Conservation (phyloP, 139 green algal species). For the Gonium pectorale region DNA sequence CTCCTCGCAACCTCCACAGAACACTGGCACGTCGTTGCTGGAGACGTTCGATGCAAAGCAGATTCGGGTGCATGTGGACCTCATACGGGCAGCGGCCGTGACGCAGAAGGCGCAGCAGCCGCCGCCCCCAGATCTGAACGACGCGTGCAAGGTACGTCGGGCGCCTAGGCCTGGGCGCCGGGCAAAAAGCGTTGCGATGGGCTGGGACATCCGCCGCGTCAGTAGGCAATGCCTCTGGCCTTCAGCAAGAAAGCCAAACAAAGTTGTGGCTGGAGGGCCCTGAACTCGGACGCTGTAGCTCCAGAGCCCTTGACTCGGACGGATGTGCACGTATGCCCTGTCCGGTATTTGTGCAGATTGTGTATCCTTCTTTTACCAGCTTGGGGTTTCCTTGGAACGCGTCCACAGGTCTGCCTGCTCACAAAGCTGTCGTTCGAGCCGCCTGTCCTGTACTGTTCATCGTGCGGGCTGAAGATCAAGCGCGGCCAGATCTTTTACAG, state of each 20-base stretch:
- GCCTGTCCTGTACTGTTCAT: conserved; percentile 92
- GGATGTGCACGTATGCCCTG: no score
- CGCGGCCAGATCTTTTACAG: conserved; percentile 84
- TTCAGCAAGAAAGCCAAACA: no score
- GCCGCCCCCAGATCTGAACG: conserved; percentile 60
- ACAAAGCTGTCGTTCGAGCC: conserved; percentile 95
- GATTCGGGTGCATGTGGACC: conserved; percentile 84
- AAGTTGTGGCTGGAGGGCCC: no score
- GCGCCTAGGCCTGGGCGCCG: no score
- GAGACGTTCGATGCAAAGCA: conserved; percentile 89
- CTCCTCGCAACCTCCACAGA: no score
- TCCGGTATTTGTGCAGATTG: no score
- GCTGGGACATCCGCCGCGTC: no score
- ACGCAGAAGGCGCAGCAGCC: conserved; percentile 41
- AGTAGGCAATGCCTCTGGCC: no score
- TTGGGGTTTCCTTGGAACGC: no score
- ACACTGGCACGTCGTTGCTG: conserved; percentile 89
- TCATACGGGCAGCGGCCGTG: conserved; percentile 57
- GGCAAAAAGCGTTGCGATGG: background rate
- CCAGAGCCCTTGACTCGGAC: no score
- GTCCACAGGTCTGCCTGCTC: conserved; percentile 73
- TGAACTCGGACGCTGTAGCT: no score
- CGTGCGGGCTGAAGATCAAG: conserved; percentile 94
- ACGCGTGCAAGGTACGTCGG: conserved; percentile 72
- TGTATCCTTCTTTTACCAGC: no score